These are phyloP conservation scores for Colletotrichum graminicola DNA, from an alignment of 2,329 filamentous ascomycete genomes.

Conservation along the genomic window DNA sequence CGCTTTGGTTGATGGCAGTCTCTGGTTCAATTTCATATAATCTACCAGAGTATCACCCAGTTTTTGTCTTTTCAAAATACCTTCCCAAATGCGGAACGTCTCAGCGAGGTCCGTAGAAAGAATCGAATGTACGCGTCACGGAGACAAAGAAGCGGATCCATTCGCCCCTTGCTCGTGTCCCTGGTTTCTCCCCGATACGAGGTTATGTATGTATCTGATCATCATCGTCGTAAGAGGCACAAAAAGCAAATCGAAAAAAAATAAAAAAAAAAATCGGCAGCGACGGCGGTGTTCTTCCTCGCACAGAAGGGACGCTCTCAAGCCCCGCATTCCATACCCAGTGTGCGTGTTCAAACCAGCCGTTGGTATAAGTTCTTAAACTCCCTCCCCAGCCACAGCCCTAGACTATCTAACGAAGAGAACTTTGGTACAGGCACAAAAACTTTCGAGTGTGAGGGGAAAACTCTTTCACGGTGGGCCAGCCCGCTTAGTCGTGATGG, in stretches of 20 bases:
- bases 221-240: slow-evolving; percentile 37
- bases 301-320: slow-evolving; percentile 1
- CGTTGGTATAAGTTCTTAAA: slow-evolving; percentile 33
- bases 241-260: slow-evolving; percentile 4
- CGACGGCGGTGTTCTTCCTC: background rate
- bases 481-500: slow-evolving; percentile 46
- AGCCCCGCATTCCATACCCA: slow-evolving; percentile 21
- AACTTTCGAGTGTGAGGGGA: background rate
- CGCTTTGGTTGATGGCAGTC: background rate
- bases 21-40: slow-evolving; percentile 11
- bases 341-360: slow-evolving; percentile 17
- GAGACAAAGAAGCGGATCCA: slow-evolving; percentile 15
- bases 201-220: slow-evolving; percentile 34
- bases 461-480: background rate
- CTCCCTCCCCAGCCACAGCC: slow-evolving; percentile 32
- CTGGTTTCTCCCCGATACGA: background rate
- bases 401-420: slow-evolving; percentile 42
- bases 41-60: slow-evolving; percentile 18
- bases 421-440: slow-evolving; percentile 33
- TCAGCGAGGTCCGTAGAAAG: background rate
- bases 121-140: slow-evolving; percentile 36
- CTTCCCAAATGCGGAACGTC: slow-evolving; percentile 32
- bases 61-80: background rate
- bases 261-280: background rate
- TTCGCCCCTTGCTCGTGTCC: background rate